Evolutionary conservation across 2,329 filamentous ascomycete species (phyloP).

Genomic region (Lachnellula suecica): DNA sequence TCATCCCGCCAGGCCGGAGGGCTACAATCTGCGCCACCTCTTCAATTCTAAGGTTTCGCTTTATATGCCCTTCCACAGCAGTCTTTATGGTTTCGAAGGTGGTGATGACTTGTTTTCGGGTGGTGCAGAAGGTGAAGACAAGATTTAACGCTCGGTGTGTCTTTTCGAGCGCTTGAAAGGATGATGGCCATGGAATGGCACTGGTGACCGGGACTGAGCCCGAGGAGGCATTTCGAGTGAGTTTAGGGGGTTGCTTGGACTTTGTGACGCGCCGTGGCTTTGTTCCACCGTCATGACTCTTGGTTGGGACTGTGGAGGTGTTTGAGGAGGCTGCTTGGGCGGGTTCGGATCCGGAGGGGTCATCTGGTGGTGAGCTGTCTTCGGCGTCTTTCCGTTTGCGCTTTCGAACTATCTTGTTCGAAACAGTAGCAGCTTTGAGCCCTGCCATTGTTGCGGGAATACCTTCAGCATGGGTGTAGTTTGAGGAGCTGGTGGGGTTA

Average conservation of each 20-base stretch:
- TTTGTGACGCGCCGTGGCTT: constrained; percentile 47
- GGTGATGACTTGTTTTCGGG: constrained; percentile 86
- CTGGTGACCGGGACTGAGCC: constrained; percentile 24
- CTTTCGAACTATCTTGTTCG: constrained; percentile 39
- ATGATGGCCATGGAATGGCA: constrained; percentile 63
- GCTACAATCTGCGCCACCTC: constrained; percentile 83
- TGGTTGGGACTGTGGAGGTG: constrained; percentile 51
- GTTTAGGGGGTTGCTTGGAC: constrained; percentile 17
- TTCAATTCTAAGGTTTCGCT: constrained; percentile 65
- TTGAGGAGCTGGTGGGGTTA: too few species aligned
- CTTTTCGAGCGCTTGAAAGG: constrained; percentile 70
- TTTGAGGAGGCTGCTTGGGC: constrained; percentile 7
- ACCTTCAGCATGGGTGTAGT: neutral
- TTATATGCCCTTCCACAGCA: constrained; percentile 81
- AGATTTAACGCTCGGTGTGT: constrained; percentile 85
- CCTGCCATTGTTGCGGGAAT: constrained; percentile 21
- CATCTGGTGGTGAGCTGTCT: constrained; percentile 12
- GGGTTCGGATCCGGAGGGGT: neutral
- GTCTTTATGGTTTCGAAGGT: constrained; percentile 86
- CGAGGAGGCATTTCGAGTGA: constrained; percentile 25
- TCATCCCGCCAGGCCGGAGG: constrained; percentile 74
- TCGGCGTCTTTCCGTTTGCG: constrained; percentile 37
- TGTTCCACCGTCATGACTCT: constrained; percentile 51
- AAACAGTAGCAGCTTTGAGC: constrained; percentile 47
- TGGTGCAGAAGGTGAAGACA: constrained; percentile 92